Percentiles rank a stretch among this genome's conserved stretches.
These are phyloP conservation scores for Acanthamoeba castellanii DNA, from an alignment of 208 protist genomes.

Conservation along the genomic window DNA sequence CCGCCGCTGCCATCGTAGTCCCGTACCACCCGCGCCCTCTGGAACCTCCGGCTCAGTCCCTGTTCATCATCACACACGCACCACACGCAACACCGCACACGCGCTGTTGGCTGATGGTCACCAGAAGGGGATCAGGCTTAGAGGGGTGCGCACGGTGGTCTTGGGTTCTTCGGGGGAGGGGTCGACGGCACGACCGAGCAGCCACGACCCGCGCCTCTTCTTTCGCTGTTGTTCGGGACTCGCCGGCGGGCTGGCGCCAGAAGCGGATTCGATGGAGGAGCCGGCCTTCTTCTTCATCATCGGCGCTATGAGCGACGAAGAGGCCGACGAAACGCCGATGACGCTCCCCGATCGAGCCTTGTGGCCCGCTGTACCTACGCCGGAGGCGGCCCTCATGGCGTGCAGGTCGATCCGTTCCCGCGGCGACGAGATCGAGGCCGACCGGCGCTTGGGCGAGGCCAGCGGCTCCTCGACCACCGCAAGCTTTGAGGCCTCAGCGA, in stretches of 20 bases:
- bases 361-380: not conserved
- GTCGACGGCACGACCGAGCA: not conserved
- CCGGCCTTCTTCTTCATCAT: not conserved
- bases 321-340: not conserved
- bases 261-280: not conserved
- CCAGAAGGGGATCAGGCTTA: too few relatives aligned
- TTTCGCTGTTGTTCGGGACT: not conserved
- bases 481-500: too few relatives aligned
- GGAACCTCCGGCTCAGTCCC: not conserved
- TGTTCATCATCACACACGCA: too few relatives aligned
- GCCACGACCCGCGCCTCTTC: conserved; percentile 14
- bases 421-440: not conserved
- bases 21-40: not conserved
- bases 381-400: not conserved
- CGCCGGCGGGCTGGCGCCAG: not conserved
- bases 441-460: not conserved
- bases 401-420: not conserved
- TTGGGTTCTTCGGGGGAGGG: not conserved
- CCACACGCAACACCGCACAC: too few relatives aligned
- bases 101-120: too few relatives aligned
- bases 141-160: not conserved
- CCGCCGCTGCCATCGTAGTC: not conserved
- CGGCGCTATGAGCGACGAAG: not conserved
- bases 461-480: not conserved
- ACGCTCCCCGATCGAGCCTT: not conserved